A percentile compares a stretch with the other conserved stretches of the same genome.
phyloP scores from a whole-genome alignment of 495 filamentous ascomycete genomes.

The Talaromyces thailandensis region DNA sequence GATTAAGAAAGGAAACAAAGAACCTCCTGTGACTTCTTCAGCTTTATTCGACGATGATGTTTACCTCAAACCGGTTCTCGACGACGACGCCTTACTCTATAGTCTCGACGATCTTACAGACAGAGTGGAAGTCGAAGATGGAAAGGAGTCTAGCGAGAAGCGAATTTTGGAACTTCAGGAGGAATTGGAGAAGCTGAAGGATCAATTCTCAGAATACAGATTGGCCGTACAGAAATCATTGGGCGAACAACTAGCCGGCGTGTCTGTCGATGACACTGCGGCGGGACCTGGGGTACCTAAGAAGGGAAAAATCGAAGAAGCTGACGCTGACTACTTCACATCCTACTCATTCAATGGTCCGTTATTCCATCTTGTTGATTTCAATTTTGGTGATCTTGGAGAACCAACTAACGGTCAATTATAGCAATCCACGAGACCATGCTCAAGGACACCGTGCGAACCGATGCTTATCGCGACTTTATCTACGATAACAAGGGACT shows the following conservation, averaged over 20 bases:
- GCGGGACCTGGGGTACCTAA: conserved; percentile 11
- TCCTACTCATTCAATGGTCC: conserved; percentile 74
- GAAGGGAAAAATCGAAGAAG: conserved; percentile 21
- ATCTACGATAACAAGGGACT: conserved; percentile 78
- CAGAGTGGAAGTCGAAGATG: conserved; percentile 15
- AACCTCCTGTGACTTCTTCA: conserved; percentile 46
- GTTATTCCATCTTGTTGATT: conserved; percentile 8
- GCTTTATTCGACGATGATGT: conserved; percentile 60
- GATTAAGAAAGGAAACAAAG: conserved; percentile 40
- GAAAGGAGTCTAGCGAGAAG: conserved; percentile 29
- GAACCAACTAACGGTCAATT: neutral
- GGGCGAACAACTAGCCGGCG: conserved; percentile 54
- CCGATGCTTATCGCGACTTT: conserved; percentile 61
- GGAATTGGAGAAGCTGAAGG: conserved; percentile 52
- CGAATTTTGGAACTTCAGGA: conserved; percentile 61
- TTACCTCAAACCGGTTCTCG: conserved; percentile 75
- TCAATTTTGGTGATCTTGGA: neutral
- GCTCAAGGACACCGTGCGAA: conserved; percentile 68
- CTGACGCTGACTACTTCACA: conserved; percentile 63
- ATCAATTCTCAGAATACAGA: conserved; percentile 65
- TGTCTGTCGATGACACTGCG: conserved; percentile 17
- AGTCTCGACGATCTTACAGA: conserved; percentile 67
- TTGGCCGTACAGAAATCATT: conserved; percentile 60
- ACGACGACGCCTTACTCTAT: conserved; percentile 81
- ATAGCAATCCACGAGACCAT: conserved; percentile 85